Base-by-base conservation (phyloP, 2,329 filamentous ascomycete species). In the Epicoccum nigrum region DNA sequence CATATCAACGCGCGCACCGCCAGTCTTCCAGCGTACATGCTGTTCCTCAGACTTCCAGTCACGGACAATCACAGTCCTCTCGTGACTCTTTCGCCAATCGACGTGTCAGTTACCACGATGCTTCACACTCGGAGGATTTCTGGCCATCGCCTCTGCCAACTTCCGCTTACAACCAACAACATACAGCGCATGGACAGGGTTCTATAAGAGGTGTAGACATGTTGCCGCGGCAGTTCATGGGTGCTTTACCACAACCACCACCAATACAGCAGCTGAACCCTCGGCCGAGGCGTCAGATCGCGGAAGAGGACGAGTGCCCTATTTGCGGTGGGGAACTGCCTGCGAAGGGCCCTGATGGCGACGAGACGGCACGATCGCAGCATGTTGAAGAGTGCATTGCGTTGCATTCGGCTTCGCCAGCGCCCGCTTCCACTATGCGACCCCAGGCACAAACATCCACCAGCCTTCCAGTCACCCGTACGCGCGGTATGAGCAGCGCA, bases 301-400 rank as follows among this genome's bases (percentile, higher is more conserved):
- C 69, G 2, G 89, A 92, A 68, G 89, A 92, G 65, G 89, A 92
- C 66, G 87, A 90, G 63, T 93, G 89, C 55, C 89, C 89, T 0
- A 82, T 92, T 35, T 93, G 89, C 62, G 88, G 89, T 64, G 74
- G 78, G 30, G 87, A 91, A 71, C 78, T 92, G 3, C 88, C 89
- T 0, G 81, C 83, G 2, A 72, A 69, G 45, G 70, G 64, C 4
- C 62, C 65, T 1, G 56, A 70, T 19, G 71, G 70, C 7, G 75
- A 75, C 13, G 75, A 78, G 17, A 54, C 60, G 1, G 65, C 68
- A 3, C 70, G 79, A 20, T 76, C 77, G 54, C 64, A 67, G 12
- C 79, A 81, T 51, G 74, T 82, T 13, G 65, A 73, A 45, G 66
- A 71, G 11, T 79, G 76, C 45, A 75, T 78, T 40, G 60, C 62